A percentile compares a stretch with the other conserved stretches of the same genome.
Conservation (phyloP, 306 rosid species). For the Quercus wislizeni region DNA sequence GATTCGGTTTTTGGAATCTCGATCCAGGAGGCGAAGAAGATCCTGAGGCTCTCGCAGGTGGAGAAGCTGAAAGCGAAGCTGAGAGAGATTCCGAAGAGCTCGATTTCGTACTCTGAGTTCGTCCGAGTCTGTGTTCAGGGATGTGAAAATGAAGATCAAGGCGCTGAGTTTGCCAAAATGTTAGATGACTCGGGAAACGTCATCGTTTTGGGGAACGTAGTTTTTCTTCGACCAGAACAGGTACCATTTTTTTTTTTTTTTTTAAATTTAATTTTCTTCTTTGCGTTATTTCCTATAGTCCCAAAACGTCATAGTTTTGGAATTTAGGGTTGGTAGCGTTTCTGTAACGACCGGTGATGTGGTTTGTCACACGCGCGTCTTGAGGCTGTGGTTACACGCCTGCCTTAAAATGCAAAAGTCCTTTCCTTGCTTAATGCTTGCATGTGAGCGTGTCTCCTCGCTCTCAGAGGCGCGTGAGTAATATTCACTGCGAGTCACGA, state of each 20-base stretch:
- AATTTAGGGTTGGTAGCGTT: too few species aligned
- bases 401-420: not conserved
- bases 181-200: constrained; percentile 77
- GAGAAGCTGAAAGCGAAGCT: constrained; percentile 69
- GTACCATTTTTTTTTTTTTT: constrained; percentile 15
- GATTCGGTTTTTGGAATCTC: constrained; percentile 32
- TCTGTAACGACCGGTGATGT: too few species aligned
- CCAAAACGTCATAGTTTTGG: too few species aligned
- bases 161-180: constrained; percentile 57
- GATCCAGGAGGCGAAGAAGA: constrained; percentile 57
- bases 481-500: not conserved
- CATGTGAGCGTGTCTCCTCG: too few species aligned
- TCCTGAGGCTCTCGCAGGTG: constrained; percentile 48
- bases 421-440: too few species aligned
- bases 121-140: constrained; percentile 53
- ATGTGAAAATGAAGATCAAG: constrained; percentile 52
- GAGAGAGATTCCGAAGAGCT: constrained; percentile 39
- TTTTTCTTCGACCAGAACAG: constrained; percentile 83
- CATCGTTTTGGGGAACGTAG: constrained; percentile 76
- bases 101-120: constrained; percentile 55
- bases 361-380: not conserved
- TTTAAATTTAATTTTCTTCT: not conserved
- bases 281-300: not conserved
- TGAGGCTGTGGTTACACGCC: not conserved
- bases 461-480: not conserved